phyloP scores from a whole-genome alignment of 805 yeast species.

The Torulaspora indica region DNA sequence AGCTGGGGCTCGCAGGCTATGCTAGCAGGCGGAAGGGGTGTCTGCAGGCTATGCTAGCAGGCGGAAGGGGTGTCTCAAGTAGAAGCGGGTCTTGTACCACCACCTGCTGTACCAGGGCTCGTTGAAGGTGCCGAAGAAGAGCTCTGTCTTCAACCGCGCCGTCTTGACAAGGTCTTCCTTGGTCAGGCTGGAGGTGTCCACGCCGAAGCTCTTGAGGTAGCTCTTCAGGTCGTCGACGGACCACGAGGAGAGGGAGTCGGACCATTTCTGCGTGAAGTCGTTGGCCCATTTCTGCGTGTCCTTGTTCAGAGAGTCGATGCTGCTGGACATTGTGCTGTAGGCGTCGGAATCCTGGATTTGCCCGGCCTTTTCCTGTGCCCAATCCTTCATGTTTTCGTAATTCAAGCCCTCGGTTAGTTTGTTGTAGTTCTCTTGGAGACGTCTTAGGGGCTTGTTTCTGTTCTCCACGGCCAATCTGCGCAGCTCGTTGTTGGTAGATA shows the following conservation, averaged over 20 bases:
- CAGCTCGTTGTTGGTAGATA: conserved; percentile 41
- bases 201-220: conserved; percentile 44
- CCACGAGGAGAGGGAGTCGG: conserved; percentile 39
- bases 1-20: neutral
- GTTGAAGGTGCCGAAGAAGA: conserved; percentile 33
- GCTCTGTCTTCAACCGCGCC: conserved; percentile 42
- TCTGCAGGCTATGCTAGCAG: conserved; percentile 2
- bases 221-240: conserved; percentile 41
- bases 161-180: conserved; percentile 37
- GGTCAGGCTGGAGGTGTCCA: conserved; percentile 24
- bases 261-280: conserved; percentile 20
- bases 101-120: conserved; percentile 31
- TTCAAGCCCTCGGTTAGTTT: conserved; percentile 39
- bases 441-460: conserved; percentile 37
- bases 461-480: conserved; percentile 39
- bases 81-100: conserved; percentile 10
- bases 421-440: conserved; percentile 26
- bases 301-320: conserved; percentile 12
- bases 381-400: conserved; percentile 38
- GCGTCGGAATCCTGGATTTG: conserved; percentile 15
- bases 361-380: conserved; percentile 31
- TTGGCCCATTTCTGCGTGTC: conserved; percentile 18
- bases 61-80: conserved; percentile 7
- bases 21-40: conserved; percentile 8
- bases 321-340: conserved; percentile 12